Base-by-base conservation (phyloP, 2,329 filamentous ascomycete species). In the Daldinia eschscholtzii region DNA sequence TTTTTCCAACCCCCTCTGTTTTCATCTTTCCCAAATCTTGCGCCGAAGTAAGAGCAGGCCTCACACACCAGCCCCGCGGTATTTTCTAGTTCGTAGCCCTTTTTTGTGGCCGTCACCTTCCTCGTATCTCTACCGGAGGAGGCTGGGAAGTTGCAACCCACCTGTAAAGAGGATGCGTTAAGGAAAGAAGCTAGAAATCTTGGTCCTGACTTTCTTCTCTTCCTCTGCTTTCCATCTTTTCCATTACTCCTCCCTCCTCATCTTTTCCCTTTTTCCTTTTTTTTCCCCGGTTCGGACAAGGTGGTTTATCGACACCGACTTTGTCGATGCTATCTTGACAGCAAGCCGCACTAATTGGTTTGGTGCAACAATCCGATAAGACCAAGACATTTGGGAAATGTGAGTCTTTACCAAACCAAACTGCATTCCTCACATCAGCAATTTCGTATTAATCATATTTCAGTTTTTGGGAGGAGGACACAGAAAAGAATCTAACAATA, bases 61-160 rank as follows among this genome's bases (percentile, higher is more conserved):
- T 26, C 58, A 72, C 10, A 23, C 20, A 23, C 75, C 75, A 77
- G 72, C 75, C 75, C 75, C 75, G 75, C 75, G 74, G 65, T 72
- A 76, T 76, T 75, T 64, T 64, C 57, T 30, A 69, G 61, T 72
- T 52, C 46, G 58, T 66, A 64, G 63, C 62, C 48, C 66, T 39
- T 65, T 53, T 61, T 50, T 67, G 61, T 67, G 61, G 61, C 61
- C 44, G 65, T 67, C 64, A 61, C 53, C 64, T 61, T 67, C 58
- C 66, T 60, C 64, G 69, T 70, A 73, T 72, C 57, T 62, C 67
- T 70, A 73, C 72, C 57, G 64, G 71, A 72, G 65, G 74, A 73
- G 75, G 74, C 65, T 76, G 75, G 75, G 74, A 73, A 57, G 63
- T 60, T 48, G 57, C 42, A 70, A 67, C 63, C 69, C 48, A 64